A percentile compares a stretch with the other conserved stretches of the same genome.
phyloP scores from a whole-genome alignment of 805 yeast genomes.

The Suhomyces sp. region DNA sequence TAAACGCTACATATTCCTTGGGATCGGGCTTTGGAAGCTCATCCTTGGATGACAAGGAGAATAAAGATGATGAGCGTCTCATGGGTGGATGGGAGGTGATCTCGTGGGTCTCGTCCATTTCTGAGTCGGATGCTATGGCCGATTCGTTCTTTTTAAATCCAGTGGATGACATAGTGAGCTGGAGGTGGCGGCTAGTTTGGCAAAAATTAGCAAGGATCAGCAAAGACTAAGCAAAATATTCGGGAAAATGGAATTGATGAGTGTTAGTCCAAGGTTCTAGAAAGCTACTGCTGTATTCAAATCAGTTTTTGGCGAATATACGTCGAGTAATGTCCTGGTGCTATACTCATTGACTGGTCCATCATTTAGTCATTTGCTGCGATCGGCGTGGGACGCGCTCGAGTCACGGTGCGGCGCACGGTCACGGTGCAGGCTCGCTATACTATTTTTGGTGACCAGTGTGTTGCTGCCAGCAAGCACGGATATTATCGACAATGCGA shows the following conservation, averaged over 20 bases:
- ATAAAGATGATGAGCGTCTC: slow-evolving; percentile 53
- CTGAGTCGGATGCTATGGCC: slow-evolving; percentile 38
- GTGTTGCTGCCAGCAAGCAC: background rate
- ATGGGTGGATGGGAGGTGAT: slow-evolving; percentile 29
- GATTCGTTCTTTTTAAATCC: slow-evolving; percentile 28
- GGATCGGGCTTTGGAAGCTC: slow-evolving; percentile 77
- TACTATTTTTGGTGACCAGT: background rate
- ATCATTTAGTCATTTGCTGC: background rate
- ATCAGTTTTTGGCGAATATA: background rate
- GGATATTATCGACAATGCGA: background rate
- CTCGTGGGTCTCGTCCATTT: slow-evolving; percentile 23
- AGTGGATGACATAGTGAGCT: slow-evolving; percentile 17
- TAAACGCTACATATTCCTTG: slow-evolving; percentile 72
- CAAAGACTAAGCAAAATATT: no score
- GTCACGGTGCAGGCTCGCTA: background rate
- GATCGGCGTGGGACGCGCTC: background rate
- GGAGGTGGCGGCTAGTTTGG: background rate
- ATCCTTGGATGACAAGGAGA: slow-evolving; percentile 43
- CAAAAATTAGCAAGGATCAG: no score
- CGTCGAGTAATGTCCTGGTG: background rate
- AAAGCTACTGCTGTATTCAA: background rate
- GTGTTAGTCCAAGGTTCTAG: background rate
- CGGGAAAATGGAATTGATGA: background rate
- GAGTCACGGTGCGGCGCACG: background rate
- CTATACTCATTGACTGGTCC: background rate